Evolutionary conservation across 2,329 filamentous ascomycete genomes (phyloP), one percentile per base, ranked within the genome.

Genomic region (Exophiala phaeomuriformis): DNA sequence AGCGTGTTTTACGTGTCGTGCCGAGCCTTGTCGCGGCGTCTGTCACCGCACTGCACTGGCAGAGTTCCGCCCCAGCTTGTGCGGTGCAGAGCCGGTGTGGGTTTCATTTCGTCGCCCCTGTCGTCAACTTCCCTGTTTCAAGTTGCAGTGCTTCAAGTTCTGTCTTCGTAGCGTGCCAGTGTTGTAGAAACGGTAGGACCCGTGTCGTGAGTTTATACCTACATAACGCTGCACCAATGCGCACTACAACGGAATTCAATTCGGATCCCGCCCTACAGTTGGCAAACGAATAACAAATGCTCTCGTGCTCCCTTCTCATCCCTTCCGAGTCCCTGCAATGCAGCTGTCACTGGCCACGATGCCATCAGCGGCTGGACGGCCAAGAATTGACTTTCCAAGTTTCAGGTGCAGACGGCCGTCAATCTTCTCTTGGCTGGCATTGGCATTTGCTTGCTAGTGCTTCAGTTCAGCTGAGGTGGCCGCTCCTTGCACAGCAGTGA

Each of bases 321-420:
- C 2, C 19, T 19, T 19, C 2, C 19, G 19, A 19, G 19, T 19
- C 19, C 19, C 19, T 19, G 19, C 19, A 19, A 2, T 19, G 19
- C 19, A 19, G 19, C 19, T 19, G 19, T 19, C 19, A 19, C 19
- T 19, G 19, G 19, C 19, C 19, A 19, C 19, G 2, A 19, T 19
- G 19, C 19, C 19, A 10, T 10, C 33, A 35, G 6, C 10, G 33
- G 33, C 33, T 6, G 33, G 10, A 6, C 6, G 10, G 46, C 47
- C 47, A 49, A 49, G 47, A 37, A 42, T 33, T 35, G 29, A 37
- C 30, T 45, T 55, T 48, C 41, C 31, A 42, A 46, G n/a, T 37
- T 45, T 51, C 28, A 27, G 37, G 29, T 44, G 12, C 28, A 35
- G 19, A 12, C 39, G 33, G 6, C 39, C 44, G 36, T 33, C 41